Evolutionary conservation across 2,329 filamentous ascomycete species (phyloP).

Genomic region (Cladosporium oxysporum): DNA sequence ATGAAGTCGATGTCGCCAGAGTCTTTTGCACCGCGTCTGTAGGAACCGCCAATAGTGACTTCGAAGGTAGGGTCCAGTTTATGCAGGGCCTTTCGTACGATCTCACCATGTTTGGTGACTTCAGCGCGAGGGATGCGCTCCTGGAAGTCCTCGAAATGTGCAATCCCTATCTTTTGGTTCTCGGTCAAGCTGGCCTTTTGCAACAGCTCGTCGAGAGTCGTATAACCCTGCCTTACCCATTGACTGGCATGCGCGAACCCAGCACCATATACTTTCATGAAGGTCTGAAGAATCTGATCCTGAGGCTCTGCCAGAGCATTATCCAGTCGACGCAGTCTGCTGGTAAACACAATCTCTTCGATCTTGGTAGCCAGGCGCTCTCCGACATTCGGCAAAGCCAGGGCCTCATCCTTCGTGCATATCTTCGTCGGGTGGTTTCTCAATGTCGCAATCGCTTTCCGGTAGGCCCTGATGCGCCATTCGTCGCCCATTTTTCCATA

Average conservation of each 20-base stretch:
- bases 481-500: constrained; percentile 74
- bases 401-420: constrained; percentile 68
- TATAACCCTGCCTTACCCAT: constrained; percentile 76
- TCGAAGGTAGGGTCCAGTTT: constrained; percentile 65
- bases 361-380: constrained; percentile 77
- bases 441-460: constrained; percentile 73
- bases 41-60: constrained; percentile 79
- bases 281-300: constrained; percentile 66
- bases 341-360: constrained; percentile 80
- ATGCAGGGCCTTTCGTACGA: constrained; percentile 62
- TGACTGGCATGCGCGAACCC: constrained; percentile 68
- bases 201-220: constrained; percentile 70
- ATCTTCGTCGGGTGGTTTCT: constrained; percentile 66
- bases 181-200: constrained; percentile 63
- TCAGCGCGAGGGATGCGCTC: constrained; percentile 76
- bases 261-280: constrained; percentile 78
- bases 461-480: constrained; percentile 76
- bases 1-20: constrained; percentile 86
- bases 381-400: constrained; percentile 68
- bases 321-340: constrained; percentile 70
- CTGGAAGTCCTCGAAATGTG: constrained; percentile 78
- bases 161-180: constrained; percentile 74
- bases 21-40: constrained; percentile 72
- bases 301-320: constrained; percentile 66
- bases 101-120: constrained; percentile 66